phyloP scores from a whole-genome alignment of 371 early-diverging fungal species.

The Parasitella parasitica region DNA sequence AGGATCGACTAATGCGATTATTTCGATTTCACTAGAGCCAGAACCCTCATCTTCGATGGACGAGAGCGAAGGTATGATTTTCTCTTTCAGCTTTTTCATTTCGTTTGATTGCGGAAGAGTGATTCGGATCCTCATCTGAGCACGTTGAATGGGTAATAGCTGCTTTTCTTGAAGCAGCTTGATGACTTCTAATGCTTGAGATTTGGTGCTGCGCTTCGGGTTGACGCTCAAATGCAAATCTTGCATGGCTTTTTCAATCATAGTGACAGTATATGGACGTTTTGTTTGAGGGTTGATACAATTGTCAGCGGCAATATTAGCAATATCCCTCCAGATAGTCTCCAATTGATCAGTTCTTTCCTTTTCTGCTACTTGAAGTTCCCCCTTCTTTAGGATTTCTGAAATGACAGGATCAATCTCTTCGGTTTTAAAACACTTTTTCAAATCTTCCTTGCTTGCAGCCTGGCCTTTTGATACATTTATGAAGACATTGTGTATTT shows the following conservation, averaged over 20 bases:
- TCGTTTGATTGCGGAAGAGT: constrained; percentile 78
- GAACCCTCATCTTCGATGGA: constrained; percentile 88
- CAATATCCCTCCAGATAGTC: constrained; percentile 85
- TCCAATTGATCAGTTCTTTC: constrained; percentile 89
- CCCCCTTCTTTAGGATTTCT: constrained; percentile 94
- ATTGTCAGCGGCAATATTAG: constrained; percentile 89
- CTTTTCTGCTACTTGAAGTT: constrained; percentile 93
- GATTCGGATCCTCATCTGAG: constrained; percentile 89
- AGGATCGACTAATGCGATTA: constrained; percentile 90
- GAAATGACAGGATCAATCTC: constrained; percentile 79
- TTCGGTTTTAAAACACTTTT: constrained; percentile 86
- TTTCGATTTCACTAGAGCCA: constrained; percentile 73
- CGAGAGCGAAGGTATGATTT: constrained; percentile 66
- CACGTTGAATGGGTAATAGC: constrained; percentile 88
- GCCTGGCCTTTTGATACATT: constrained; percentile 97
- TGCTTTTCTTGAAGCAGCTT: constrained; percentile 86
- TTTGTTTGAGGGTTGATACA: constrained; percentile 95
- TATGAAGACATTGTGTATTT: constrained; percentile 87
- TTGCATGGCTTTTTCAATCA: constrained; percentile 96
- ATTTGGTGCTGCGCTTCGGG: constrained; percentile 84
- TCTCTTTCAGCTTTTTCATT: constrained; percentile 83
- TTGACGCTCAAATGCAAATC: constrained; percentile 91
- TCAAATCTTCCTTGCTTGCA: constrained; percentile 86
- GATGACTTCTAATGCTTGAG: constrained; percentile 90
- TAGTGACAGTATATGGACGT: constrained; percentile 92